Percentiles rank a stretch among this genome's conserved stretches.
Evolutionary conservation across 306 rosid genomes (phyloP).

Genomic region (Begonia peltatifolia): DNA sequence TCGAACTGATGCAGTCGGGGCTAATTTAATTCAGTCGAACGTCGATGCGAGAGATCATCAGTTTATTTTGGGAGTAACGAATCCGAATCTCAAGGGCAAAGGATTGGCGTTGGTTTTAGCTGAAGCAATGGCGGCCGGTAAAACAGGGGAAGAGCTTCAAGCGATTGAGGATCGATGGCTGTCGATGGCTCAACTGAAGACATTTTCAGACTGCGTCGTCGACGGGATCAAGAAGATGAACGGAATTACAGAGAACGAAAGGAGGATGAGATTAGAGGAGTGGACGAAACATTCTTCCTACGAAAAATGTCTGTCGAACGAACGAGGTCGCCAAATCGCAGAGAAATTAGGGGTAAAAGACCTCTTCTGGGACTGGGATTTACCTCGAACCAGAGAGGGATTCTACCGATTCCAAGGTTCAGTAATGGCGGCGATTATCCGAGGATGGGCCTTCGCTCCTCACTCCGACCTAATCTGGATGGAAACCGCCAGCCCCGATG

Average conservation of each 20-base stretch:
- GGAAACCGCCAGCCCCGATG: slow-evolving; percentile 65
- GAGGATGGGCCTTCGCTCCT: slow-evolving; percentile 70
- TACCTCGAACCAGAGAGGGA: slow-evolving; percentile 92
- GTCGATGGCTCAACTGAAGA: slow-evolving; percentile 49
- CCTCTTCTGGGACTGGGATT: slow-evolving; percentile 92
- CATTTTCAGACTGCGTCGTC: slow-evolving; percentile 56
- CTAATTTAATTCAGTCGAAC: slow-evolving; percentile 71
- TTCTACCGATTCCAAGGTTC: slow-evolving; percentile 74
- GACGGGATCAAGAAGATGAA: slow-evolving; percentile 48
- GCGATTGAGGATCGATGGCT: slow-evolving; percentile 64
- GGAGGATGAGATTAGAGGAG: slow-evolving; percentile 37
- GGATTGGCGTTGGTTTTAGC: slow-evolving; percentile 41
- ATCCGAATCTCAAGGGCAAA: slow-evolving; percentile 39
- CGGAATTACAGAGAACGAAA: slow-evolving; percentile 32
- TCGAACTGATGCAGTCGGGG: slow-evolving; percentile 74
- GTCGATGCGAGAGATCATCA: slow-evolving; percentile 76
- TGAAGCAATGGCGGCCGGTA: slow-evolving; percentile 50
- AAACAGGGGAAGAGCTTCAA: slow-evolving; percentile 69
- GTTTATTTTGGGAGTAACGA: slow-evolving; percentile 73
- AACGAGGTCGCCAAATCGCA: slow-evolving; percentile 50
- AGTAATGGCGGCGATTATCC: slow-evolving; percentile 57
- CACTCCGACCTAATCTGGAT: slow-evolving; percentile 87
- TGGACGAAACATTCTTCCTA: slow-evolving; percentile 41
- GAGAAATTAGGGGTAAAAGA: slow-evolving; percentile 45
- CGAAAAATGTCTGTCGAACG: slow-evolving; percentile 52